Evolutionary conservation across 1,139 yeast species (phyloP).

Genomic region (Debaryomyces sp.): DNA sequence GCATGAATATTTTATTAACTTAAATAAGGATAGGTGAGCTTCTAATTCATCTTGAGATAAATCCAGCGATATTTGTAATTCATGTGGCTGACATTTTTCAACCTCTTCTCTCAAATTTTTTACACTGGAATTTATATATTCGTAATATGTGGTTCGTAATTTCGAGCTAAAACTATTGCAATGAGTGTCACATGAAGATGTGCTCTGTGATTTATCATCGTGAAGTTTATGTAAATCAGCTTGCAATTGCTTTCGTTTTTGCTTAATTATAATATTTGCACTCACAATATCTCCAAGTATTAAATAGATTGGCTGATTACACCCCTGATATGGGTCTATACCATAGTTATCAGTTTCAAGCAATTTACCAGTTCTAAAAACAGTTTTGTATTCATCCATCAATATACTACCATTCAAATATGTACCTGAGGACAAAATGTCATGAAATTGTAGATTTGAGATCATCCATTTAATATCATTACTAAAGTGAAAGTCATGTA

Average conservation of each 20-base stretch:
- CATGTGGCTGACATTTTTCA: constrained; percentile 23
- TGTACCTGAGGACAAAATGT: constrained; percentile 36
- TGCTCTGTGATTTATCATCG: neutral
- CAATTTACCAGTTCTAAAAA: constrained; percentile 19
- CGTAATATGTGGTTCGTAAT: constrained; percentile 17
- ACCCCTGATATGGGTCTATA: constrained; percentile 50
- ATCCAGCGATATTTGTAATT: constrained; percentile 18
- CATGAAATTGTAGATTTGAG: constrained; percentile 40
- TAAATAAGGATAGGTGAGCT: constrained; percentile 26
- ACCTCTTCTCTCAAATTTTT: constrained; percentile 19
- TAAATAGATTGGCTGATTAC: constrained; percentile 40
- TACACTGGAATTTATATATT: constrained; percentile 11
- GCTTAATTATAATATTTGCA: constrained; percentile 27
- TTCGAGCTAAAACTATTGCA: neutral
- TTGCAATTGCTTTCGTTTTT: constrained; percentile 7
- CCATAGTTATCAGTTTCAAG: constrained; percentile 32
- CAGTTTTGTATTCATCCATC: constrained; percentile 32
- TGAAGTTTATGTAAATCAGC: neutral
- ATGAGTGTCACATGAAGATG: neutral
- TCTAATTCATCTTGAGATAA: constrained; percentile 11
- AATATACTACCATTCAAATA: constrained; percentile 36
- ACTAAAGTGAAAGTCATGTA: constrained; percentile 27
- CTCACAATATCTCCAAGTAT: constrained; percentile 24
- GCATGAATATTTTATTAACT: constrained; percentile 13
- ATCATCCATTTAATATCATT: constrained; percentile 45